Base-by-base conservation (phyloP, 2,329 filamentous ascomycete species). In the Talaromyces sp. region DNA sequence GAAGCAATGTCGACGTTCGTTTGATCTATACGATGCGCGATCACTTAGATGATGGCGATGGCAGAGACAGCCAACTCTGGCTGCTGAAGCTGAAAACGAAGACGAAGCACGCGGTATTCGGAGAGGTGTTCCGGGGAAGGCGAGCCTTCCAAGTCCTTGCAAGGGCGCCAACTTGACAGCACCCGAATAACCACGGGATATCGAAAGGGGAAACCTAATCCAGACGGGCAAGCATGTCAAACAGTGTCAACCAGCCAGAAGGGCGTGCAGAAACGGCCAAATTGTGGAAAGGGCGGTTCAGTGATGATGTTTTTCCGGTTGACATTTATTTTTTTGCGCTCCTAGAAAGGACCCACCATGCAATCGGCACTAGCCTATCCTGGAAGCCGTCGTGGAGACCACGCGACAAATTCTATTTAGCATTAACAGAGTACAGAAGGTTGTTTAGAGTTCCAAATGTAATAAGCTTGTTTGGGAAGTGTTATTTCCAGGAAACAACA, bases 101-200 rank as follows among this genome's bases (percentile, higher is more conserved):
- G 32, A 13, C 46, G 60, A 29, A 43, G 52, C 27, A 57, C 24
- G 53, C 46, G 53, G 19, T 43, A 50, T 55, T 56, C 43, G 60
- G 53, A 38, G 55, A 52, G 31, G 17, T 59, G 49, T 53, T 56
- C 65, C 65, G 65, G 68, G 67, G 64, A 65, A 67, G 65, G 67
- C 66, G 59, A 70, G 66, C 64, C 67, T 68, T 67, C 69, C 67
- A 68, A 68, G 63, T 60, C 66, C 63, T 49, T 61, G 64, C 64
- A 70, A 59, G 64, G 69, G 73, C 73, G 73, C 73, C 73, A 75
- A 75, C 60, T 68, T 75, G 73, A 62, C 68, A 68, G 64, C 13
- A n/a, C 19, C 49, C 13, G 49, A 29, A 21, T 27, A 52, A 52
- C 9, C 13, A 29, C 49, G 24, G 49, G 27, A 17, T 51, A 52